Base-by-base conservation (phyloP, 139 green algal species). In the Chlamydomonas eustigma region DNA sequence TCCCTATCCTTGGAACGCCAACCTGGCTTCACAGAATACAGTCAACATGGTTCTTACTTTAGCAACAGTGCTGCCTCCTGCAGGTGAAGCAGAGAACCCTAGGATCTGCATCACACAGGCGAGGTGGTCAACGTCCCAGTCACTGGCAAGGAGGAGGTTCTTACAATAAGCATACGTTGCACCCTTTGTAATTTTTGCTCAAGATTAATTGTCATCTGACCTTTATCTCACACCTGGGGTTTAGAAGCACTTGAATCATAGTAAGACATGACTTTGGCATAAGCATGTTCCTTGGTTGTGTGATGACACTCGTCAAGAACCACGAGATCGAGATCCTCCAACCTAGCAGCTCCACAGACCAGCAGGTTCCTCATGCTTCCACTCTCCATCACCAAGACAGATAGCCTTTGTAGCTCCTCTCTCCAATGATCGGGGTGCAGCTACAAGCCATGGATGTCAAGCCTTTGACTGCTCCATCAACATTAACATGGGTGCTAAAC, bases 271-370 rank as follows among this genome's bases (percentile, higher is more conserved):
- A 84, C 24, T 0, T 12, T 3, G 3, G 34, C 35, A 39, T 84
- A 84, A 35, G 79, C 58, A 69, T 86, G 81, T 25, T 81, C 73
- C 39, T 81, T 79, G 25, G 71, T 51, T 12, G 76, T 76, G 77
- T 86, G 81, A 64, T 86, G 81, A 0, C 52, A 76, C 77, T 86
- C 81, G 63, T 86, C 81, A 5, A 86, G 37, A 0, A 85, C 73
- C 71, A 82, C 37, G 63, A 78, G 4, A 32, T 75, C 38, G 0
- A 78, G 2, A 18, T 82, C 51, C 4, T 31, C 1, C 35, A 71
- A 34, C 33, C 4, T 31, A 2, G 66, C 66, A 4, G 37, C 5
- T 2, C 3, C 5, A 25, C 6, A 4, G 12, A 4, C n/a, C 52
- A 82, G 77, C 52, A 78, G 38, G 25, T 78, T 78, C 22, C 22